These are phyloP conservation scores for Yamadazyma atmosphaerica DNA, from an alignment of 1,139 yeast genomes.

Conservation along the genomic window DNA sequence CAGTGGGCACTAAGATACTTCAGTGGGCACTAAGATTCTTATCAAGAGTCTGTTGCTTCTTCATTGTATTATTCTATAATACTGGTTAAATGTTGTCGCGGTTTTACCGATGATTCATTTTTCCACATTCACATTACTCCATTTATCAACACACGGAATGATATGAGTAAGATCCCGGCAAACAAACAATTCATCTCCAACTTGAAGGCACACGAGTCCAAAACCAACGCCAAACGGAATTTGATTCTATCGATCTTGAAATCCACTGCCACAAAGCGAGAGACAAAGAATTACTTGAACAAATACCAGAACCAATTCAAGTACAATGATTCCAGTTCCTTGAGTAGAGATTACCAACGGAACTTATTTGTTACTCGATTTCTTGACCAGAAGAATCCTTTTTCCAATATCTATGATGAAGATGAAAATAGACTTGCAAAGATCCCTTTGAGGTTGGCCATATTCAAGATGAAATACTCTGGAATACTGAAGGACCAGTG, in stretches of 20 bases:
- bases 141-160: no score
- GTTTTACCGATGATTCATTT: background rate
- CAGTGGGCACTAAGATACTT: no score
- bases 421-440: slow-evolving; percentile 33
- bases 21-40: no score
- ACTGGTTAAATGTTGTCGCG: background rate
- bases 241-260: slow-evolving; percentile 67
- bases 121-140: background rate
- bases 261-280: slow-evolving; percentile 77
- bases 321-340: slow-evolving; percentile 17
- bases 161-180: slow-evolving; percentile 12
- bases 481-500: slow-evolving; percentile 32
- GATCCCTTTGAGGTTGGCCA: slow-evolving; percentile 51
- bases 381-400: slow-evolving; percentile 35
- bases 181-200: slow-evolving; percentile 41
- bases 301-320: slow-evolving; percentile 54
- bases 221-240: slow-evolving; percentile 46
- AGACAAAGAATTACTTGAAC: slow-evolving; percentile 62
- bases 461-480: slow-evolving; percentile 48
- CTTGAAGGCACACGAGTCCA: slow-evolving; percentile 31
- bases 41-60: no score
- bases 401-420: slow-evolving; percentile 32
- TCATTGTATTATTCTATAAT: background rate
- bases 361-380: slow-evolving; percentile 42
- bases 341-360: slow-evolving; percentile 33